Conservation (phyloP, 164 flowering plant species). For the Nymphaea thermarum region DNA sequence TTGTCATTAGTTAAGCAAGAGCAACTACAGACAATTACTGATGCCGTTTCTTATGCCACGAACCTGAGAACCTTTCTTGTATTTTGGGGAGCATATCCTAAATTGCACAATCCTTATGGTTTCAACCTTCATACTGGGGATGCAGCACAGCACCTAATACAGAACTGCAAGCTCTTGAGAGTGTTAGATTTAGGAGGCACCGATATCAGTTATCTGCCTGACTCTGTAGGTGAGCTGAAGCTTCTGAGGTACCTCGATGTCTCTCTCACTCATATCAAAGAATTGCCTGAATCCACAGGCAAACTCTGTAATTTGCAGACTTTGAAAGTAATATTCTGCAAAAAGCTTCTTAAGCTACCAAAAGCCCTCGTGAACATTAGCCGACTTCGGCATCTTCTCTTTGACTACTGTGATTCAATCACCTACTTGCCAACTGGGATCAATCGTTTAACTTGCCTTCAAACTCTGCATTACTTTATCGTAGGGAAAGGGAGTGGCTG, state of each 20-base stretch:
- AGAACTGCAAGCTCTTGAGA: not conserved
- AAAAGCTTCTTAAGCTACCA: conserved; percentile 12
- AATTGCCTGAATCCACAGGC: conserved; percentile 12
- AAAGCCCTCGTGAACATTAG: conserved; percentile 6
- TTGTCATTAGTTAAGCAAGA: not conserved
- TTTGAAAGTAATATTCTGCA: conserved; percentile 14
- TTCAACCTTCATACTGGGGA: too few relatives aligned
- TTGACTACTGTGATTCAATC: not conserved
- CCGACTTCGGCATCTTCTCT: conserved; percentile 15
- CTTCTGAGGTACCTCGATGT: conserved; percentile 5
- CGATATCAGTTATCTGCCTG: conserved; percentile 1
- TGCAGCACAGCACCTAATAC: not conserved
- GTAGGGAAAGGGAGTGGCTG: not conserved
- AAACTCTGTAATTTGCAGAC: conserved; percentile 22
- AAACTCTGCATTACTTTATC: not conserved
- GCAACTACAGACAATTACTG: not conserved
- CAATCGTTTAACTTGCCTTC: not conserved
- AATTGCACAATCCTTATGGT: too few relatives aligned
- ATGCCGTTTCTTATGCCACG: not conserved
- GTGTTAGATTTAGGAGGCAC: conserved; percentile 4
- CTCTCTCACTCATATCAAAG: not conserved
- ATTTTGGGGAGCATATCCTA: too few relatives aligned
- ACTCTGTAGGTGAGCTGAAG: conserved; percentile 1
- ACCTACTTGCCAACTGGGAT: not conserved
- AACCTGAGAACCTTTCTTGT: conserved; percentile 1